Percentiles rank a stretch among this genome's conserved stretches.
Conservation (phyloP, 768 basidiomycete genomes). For the Mrakia blollopis region DNA sequence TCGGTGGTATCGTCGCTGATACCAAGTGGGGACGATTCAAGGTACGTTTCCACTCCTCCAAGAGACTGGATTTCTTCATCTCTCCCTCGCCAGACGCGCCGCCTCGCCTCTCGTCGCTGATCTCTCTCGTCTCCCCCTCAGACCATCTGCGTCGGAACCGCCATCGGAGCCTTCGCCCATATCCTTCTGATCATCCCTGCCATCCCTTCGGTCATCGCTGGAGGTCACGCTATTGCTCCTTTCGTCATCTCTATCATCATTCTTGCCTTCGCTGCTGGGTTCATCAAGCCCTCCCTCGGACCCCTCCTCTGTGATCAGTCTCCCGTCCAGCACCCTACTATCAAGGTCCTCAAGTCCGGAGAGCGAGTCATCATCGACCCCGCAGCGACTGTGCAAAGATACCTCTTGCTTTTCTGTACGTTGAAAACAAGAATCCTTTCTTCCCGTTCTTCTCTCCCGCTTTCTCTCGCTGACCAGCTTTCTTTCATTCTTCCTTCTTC, state of each 20-base stretch:
- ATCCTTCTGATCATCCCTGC: constrained; percentile 27
- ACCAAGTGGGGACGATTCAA: constrained; percentile 39
- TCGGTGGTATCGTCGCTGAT: constrained; percentile 43
- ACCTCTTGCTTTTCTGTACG: constrained; percentile 3
- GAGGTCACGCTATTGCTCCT: constrained; percentile 20
- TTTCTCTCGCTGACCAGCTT: background rate
- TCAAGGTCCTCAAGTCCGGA: constrained; percentile 10
- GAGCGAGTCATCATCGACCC: constrained; percentile 31
- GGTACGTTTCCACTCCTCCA: background rate
- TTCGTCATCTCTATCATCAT: constrained; percentile 26
- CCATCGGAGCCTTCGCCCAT: constrained; percentile 28
- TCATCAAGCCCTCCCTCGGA: constrained; percentile 27
- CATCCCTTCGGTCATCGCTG: constrained; percentile 25
- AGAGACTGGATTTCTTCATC: too few relatives aligned
- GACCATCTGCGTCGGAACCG: constrained; percentile 18
- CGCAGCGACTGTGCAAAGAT: background rate
- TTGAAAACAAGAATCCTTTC: background rate
- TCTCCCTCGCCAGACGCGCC: too few relatives aligned
- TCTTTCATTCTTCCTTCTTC: background rate
- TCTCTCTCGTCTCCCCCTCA: too few relatives aligned
- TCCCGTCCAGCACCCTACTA: constrained; percentile 8
- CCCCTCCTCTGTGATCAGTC: constrained; percentile 17
- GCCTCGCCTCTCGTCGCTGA: too few relatives aligned
- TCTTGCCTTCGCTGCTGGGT: constrained; percentile 22
- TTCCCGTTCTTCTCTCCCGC: background rate